Evolutionary conservation across 768 basidiomycete genomes (phyloP), one percentile per base, ranked within the genome.

Genomic region (Trametes elegans): DNA sequence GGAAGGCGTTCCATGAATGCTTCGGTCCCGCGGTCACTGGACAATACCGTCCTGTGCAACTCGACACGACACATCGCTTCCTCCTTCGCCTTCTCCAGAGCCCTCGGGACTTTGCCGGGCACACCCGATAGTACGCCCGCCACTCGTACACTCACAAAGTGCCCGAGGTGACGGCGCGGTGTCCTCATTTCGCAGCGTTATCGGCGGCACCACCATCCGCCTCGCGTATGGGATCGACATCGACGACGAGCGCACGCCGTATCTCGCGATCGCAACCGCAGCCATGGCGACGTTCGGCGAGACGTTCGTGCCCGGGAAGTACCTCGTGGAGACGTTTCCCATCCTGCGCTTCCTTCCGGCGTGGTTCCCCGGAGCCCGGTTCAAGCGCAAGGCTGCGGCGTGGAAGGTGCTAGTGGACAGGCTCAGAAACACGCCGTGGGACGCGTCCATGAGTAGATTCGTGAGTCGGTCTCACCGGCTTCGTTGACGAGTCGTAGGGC

Each of bases 301-400:
- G 13, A 74, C 74, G 0, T 63, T 68, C 1, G 56, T 71, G 8
- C 74, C 74, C 1, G 79, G 77, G 5, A 55, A 67, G 23, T 80
- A 73, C 54, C 63, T 79, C 2, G 78, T 83, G 3, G 79, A 81
- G 40, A 45, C 55, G 8, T 53, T 70, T 23, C 67, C 69, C 1
- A 32, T 56, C n/a, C 56, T 66, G 60, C 42, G 18, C 4, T 35
- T 40, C n/a, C 6, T 53, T 5, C 47, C 41, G 9, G 14, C 44
- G 2, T 38, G 32, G 34, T 9, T 49, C 3, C 50, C 34, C 3
- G 28, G 39, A 3, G 45, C 53, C 11, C 9, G 18, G n/a, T 49
- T 55, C 39, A 41, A 18, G 26, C 53, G 28, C 27, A 31, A 55
- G 21, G 38, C 19, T 5, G 19, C 14, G 5, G 46, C 27, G 3